Conservation (phyloP, 345 rosid species). For the Odontarrhena argentea region DNA sequence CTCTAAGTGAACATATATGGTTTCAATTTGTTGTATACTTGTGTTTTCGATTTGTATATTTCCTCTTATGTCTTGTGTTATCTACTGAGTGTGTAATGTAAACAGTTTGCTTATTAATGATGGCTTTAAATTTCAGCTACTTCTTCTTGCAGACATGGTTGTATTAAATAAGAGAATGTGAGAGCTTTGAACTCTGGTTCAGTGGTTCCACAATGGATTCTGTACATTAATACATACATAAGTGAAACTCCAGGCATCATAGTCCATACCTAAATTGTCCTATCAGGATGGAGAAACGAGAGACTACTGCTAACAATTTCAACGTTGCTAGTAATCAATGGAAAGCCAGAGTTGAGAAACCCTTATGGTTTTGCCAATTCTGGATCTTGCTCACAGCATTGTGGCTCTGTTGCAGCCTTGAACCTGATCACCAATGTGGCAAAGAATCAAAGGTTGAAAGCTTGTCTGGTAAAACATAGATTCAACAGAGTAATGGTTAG, state of each 20-base stretch:
- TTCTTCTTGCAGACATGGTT: background rate
- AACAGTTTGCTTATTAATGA: constrained; percentile 7
- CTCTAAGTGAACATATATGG: constrained; percentile 10
- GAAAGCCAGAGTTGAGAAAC: background rate
- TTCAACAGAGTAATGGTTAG: background rate
- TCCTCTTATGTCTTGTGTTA: constrained; percentile 10
- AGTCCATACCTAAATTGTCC: background rate
- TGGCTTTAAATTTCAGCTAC: background rate
- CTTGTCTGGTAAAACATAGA: background rate
- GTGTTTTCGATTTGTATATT: constrained; percentile 36
- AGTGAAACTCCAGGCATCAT: background rate
- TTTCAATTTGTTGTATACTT: constrained; percentile 29
- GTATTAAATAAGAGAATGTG: background rate
- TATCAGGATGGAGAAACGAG: background rate
- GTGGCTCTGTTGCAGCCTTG: background rate
- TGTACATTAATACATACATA: background rate
- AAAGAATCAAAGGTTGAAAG: background rate
- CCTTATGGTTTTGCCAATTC: background rate
- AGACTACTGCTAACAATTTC: background rate
- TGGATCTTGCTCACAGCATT: background rate
- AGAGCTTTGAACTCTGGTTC: background rate
- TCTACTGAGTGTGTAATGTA: constrained; percentile 16
- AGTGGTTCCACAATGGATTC: background rate
- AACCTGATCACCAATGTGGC: background rate
- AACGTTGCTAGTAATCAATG: background rate